Base-by-base conservation (phyloP, 176 grass and related monocot species). In the Phragmites australis region DNA sequence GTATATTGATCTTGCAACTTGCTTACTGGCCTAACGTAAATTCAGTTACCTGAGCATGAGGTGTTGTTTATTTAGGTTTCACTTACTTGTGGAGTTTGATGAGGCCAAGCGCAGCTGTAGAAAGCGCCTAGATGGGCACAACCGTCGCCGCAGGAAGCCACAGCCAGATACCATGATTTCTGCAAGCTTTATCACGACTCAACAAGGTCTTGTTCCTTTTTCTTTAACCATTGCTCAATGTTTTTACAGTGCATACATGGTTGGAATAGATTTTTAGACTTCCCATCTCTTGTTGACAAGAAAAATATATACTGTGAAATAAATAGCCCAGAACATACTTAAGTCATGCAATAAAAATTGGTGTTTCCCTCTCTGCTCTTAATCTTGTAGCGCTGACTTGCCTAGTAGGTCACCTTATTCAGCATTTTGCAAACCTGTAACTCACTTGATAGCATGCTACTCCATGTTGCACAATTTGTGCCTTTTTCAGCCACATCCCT, bases 101-200 rank as follows among this genome's bases (percentile, higher is more conserved):
- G 95, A 94, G 62, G 54, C 78, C 32, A 97, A 97, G 44, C 86
- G 95, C 75, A 97, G 95, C 70, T 97, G 95, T 55, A 94, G 95
- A 70, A 97, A 94, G 67, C 89, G 95, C 11, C 83, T 97, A 29
- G 95, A 97, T 79, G 92, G 95, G 42, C 95, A 97, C 84, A 97
- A 97, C 31, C 87, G 92, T 63, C 90, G 95, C 1, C 77, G 95
- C 60, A 92, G 94, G 73, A 97, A 94, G 76, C 89, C 92, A 22
- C 90, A 83, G 17, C 87, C 85, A 61, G 92, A 94, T 68, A 44
- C 84, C 26, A 82, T 91, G 73, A 89, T 65, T 87, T 68, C 90
- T 76, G 82, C 83, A 52, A 87, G 56, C 75, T 84, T 89, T 77
- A 87, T 93, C 69, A 71, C 83, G 22, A 91, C 83, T 70, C 95